Conservation (phyloP, 2,329 filamentous ascomycete species). For the Botryotinia convoluta region DNA sequence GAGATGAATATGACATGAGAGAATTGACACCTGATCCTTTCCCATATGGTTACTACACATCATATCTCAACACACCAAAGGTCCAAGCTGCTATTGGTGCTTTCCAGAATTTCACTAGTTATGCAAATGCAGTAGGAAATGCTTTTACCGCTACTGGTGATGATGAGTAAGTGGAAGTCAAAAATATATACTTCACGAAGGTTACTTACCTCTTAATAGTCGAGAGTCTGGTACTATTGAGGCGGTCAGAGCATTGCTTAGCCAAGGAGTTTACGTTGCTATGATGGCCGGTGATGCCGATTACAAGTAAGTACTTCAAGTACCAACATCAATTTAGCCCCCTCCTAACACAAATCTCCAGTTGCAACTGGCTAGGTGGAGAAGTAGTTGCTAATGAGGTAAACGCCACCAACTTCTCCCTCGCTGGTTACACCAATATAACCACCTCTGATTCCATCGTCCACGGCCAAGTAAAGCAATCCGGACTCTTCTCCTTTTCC, state of each 20-base stretch:
- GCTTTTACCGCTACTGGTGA: conserved; percentile 51
- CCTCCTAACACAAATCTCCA: conserved; percentile 55
- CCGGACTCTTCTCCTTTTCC: conserved; percentile 66
- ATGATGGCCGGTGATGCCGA: conserved; percentile 58
- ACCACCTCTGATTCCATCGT: conserved; percentile 62
- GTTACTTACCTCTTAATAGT: conserved; percentile 28
- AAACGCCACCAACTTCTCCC: conserved; percentile 47
- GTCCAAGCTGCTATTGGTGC: conserved; percentile 59
- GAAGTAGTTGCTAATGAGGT: conserved; percentile 64
- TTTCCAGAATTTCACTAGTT: conserved; percentile 54
- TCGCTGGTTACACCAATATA: conserved; percentile 69
- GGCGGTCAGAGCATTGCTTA: conserved; percentile 55
- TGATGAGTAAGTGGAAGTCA: conserved; percentile 34
- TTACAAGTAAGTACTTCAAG: conserved; percentile 45
- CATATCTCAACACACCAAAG: conserved; percentile 56
- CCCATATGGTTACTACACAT: conserved; percentile 52
- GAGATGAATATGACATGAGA: conserved; percentile 61
- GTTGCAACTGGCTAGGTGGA: conserved; percentile 68
- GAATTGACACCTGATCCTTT: conserved; percentile 56
- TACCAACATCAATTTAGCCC: conserved; percentile 40
- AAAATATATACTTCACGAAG: not conserved
- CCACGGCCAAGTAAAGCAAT: conserved; percentile 70
- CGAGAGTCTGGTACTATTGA: conserved; percentile 47
- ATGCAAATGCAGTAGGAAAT: conserved; percentile 43
- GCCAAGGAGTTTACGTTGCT: conserved; percentile 63